Base-by-base conservation (phyloP, 768 basidiomycete species). In the Cytidiella melzeri region DNA sequence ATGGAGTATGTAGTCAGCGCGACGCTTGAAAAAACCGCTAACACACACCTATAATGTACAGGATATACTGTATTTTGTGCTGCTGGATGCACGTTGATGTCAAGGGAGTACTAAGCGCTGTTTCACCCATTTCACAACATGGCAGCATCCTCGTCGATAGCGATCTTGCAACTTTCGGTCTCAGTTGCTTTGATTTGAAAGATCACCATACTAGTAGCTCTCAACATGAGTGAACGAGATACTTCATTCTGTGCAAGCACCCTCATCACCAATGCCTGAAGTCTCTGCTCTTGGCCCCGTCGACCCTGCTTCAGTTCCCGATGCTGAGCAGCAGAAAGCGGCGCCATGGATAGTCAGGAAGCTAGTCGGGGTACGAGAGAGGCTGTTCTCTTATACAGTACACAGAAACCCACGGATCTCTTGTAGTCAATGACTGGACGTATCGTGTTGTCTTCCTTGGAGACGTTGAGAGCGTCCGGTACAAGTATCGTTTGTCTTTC, bases 281-380 rank as follows among this genome's bases (percentile, higher is more conserved):
- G 59, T 67, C 1, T 75, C 76, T 43, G 61, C 72, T 2, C 66
- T 79, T 19, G 75, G 73, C 7, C 73, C 75, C 3, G 68, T 79
- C 43, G 73, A 79, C 64, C 76, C 77, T 5, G 62, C 68, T 28
- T 76, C 74, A 23, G 53, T 75, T 4, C 58, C 57, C 30, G 55
- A 60, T 26, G 57, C 61, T 28, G 81, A 83, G 62, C 68, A 69
- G 44, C 78, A 84, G 62, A 78, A 77, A 48, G 58, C 70, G 5
- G 77, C 77, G 13, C 77, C 79, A 53, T 83, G 81, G 81, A 76
- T 82, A 48, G 68, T 84, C 30, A 67, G 81, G 46, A 83, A 81
- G 64, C 72, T 84, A 3, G 78, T 78, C 19, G 81, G 80, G 53
- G 81, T 81, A 63, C 59, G 76, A 71, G n/a, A 20, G 39, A 43